Evolutionary conservation across 805 yeast species (phyloP), one percentile per base, ranked within the genome.

Genomic region (Kurtzmaniella fragi): DNA sequence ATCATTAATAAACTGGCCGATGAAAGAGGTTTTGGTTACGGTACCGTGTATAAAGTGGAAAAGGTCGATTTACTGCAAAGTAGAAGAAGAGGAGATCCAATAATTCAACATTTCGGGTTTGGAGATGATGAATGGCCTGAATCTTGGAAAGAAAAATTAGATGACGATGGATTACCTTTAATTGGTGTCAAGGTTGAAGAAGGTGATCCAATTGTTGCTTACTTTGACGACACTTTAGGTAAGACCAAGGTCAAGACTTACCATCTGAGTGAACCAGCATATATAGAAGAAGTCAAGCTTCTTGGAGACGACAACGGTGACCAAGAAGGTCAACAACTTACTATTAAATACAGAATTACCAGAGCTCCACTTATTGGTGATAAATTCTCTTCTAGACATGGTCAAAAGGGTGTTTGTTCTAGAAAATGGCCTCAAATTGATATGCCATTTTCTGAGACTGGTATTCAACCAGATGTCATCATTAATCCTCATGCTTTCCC

Each of bases 401-500:
- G 98, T 43, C 98, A 90, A 67, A 90, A 90, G 64, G 98, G 98
- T 78, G 96, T 90, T 46, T 90, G 96, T 69, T 90, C 98, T 8
- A 84, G 96, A 63, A 91, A 90, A 65, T 93, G 97, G 96, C 99
- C 98, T 26, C 82, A 88, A 38, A 73, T 87, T 46, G 98, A 93
- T 62, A 81, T 93, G 95, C 99, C 99, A 39, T 93, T 93, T 71
- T 78, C 88, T 48, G 99, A 93, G 67, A 72, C 86, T 27, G 99
- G 99, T 54, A 91, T 93, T 45, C 96, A 86, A 62, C 99, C 99
- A 2, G 99, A 93, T 67, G 84, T 93, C 51, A 93, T 93, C 57
- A 93, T 93, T 57, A 93, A 93, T 62, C 99, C 99, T 3, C 99
- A 91, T 62, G 99, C 98, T 49, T 93, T 91, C 91, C 99, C 99